Evolutionary conservation across 2,329 filamentous ascomycete species (phyloP).

Genomic region (Aspergillus sp.): DNA sequence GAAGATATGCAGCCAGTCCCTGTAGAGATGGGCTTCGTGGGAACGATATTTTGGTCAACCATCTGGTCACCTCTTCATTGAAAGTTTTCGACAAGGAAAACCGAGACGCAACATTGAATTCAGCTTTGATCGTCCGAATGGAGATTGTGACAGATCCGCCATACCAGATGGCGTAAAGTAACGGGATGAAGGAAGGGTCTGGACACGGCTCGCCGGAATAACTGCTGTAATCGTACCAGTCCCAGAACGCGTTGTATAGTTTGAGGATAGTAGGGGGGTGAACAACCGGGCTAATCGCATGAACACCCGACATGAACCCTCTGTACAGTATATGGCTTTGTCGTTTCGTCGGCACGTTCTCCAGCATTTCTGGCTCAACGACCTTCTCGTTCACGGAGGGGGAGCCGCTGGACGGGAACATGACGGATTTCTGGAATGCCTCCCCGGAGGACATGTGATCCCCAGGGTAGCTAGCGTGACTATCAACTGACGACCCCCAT

Average conservation of each 20-base stretch:
- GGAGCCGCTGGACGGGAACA: constrained; percentile 39
- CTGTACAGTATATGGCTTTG: constrained; percentile 49
- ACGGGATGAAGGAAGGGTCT: constrained; percentile 43
- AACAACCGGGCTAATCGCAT: constrained; percentile 46
- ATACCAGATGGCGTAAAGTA: constrained; percentile 50
- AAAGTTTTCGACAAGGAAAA: constrained; percentile 37
- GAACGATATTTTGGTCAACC: constrained; percentile 44
- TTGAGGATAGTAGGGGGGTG: constrained; percentile 44
- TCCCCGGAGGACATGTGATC: constrained; percentile 21
- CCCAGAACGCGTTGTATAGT: constrained; percentile 45
- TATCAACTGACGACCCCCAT: constrained; percentile 22
- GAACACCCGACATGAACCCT: constrained; percentile 47
- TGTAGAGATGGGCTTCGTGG: constrained; percentile 46
- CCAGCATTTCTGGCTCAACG: constrained; percentile 41
- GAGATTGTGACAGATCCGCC: constrained; percentile 48
- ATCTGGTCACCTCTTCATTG: constrained; percentile 44
- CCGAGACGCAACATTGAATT: constrained; percentile 38
- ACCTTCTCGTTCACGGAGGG: constrained; percentile 30
- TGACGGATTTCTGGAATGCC: constrained; percentile 36
- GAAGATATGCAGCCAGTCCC: constrained; percentile 46
- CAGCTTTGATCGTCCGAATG: constrained; percentile 39
- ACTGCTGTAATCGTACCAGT: constrained; percentile 43
- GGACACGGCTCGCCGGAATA: constrained; percentile 37
- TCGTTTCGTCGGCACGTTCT: constrained; percentile 41
- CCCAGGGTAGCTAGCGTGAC: constrained; percentile 6